Evolutionary conservation across 306 rosid genomes (phyloP).

Genomic region (Vigna hirtella): DNA sequence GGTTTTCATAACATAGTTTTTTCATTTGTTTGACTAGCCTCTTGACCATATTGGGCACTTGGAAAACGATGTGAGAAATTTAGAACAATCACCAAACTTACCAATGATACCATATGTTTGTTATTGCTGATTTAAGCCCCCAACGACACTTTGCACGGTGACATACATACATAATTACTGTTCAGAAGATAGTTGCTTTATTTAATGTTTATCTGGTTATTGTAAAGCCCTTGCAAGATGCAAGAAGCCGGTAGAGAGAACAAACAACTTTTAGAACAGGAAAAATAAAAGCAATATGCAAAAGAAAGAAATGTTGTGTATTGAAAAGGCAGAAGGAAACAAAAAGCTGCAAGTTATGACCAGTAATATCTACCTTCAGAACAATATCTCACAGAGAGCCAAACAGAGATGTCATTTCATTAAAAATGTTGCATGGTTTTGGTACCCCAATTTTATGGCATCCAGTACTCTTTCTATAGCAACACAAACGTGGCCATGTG

Average conservation of each 20-base stretch:
- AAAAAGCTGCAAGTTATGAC: conserved; percentile 47
- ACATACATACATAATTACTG: conserved; percentile 25
- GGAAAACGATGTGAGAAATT: conserved; percentile 57
- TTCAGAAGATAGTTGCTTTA: conserved; percentile 32
- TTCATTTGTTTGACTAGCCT: conserved; percentile 56
- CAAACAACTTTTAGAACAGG: conserved; percentile 7
- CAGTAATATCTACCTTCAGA: conserved; percentile 49
- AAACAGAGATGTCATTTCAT: conserved; percentile 57
- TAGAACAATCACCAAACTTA: conserved; percentile 60
- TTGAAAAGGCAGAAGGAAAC: conserved; percentile 43
- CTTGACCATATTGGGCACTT: conserved; percentile 50
- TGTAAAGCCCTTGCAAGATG: background rate
- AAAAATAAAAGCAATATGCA: background rate
- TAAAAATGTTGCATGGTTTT: conserved; percentile 52
- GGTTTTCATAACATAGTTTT: conserved; percentile 44
- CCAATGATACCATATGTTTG: conserved; percentile 47
- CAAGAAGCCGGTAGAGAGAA: conserved; percentile 22
- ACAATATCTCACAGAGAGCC: conserved; percentile 49
- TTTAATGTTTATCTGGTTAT: conserved; percentile 30
- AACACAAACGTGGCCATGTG: conserved; percentile 50
- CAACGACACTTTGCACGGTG: conserved; percentile 55
- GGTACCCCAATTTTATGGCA: conserved; percentile 54
- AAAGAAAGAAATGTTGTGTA: background rate
- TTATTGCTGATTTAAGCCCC: conserved; percentile 48
- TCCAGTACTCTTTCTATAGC: conserved; percentile 40